Evolutionary conservation across 2,329 filamentous ascomycete species (phyloP).

Genomic region (Colletotrichum sidae): DNA sequence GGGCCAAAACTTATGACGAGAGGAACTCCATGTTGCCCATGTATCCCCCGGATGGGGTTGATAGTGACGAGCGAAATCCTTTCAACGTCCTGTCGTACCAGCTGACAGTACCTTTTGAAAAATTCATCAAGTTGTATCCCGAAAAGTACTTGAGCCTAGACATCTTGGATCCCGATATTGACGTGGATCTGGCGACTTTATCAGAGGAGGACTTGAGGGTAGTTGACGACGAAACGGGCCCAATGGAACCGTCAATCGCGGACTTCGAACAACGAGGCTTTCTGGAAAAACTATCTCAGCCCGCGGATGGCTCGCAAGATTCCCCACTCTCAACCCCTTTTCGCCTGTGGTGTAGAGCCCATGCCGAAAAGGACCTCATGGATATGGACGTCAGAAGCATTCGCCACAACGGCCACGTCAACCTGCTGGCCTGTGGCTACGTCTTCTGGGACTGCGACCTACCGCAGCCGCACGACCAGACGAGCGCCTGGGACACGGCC

Average conservation of each 20-base stretch:
- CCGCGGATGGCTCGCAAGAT: neutral
- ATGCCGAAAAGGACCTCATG: neutral
- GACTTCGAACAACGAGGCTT: too few relatives aligned
- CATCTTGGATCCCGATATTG: too few relatives aligned
- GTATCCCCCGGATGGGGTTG: neutral
- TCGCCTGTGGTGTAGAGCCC: neutral
- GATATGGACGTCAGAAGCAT: neutral
- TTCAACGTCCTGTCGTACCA: too few relatives aligned
- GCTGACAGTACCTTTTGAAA: too few relatives aligned
- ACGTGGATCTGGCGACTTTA: too few relatives aligned
- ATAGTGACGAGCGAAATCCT: too few relatives aligned
- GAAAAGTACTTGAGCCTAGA: too few relatives aligned
- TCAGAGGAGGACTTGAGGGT: too few relatives aligned
- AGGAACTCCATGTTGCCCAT: conserved; percentile 1
- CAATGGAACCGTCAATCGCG: too few relatives aligned
- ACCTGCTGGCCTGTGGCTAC: neutral
- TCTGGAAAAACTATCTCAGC: neutral
- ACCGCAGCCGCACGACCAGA: neutral
- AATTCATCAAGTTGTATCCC: too few relatives aligned
- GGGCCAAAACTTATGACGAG: neutral
- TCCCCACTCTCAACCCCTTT: neutral
- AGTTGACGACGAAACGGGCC: too few relatives aligned
- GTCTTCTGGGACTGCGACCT: conserved; percentile 14
- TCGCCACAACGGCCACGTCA: neutral
- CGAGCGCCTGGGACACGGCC: too few relatives aligned